Percentiles rank a stretch among this genome's conserved stretches.
These are phyloP conservation scores for Thalassiosira profunda DNA, from an alignment of 108 stramenopile species.

Conservation along the genomic window DNA sequence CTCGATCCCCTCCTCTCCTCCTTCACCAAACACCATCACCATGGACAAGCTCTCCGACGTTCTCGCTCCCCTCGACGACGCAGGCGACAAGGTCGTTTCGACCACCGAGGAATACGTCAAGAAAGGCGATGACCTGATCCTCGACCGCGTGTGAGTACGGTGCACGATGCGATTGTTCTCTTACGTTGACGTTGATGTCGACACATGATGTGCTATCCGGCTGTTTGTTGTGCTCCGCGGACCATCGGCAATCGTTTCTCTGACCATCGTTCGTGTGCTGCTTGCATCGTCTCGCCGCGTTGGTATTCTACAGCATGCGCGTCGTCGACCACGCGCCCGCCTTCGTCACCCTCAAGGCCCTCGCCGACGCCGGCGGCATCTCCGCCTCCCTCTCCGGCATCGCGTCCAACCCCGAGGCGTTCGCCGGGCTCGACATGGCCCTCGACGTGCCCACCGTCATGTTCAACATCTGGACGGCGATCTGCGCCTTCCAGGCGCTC, in stretches of 20 bases:
- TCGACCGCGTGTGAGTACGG: not conserved
- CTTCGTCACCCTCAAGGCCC: slow-evolving; percentile 6
- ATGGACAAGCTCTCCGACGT: slow-evolving; percentile 1
- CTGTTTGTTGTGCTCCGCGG: not conserved
- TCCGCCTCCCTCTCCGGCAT: slow-evolving; percentile 1
- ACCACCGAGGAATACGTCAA: slow-evolving; percentile 9
- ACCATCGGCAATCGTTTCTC: no score
- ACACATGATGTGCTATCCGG: not conserved
- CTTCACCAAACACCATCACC: no score
- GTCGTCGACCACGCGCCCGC: not conserved
- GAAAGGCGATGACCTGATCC: slow-evolving; percentile 1
- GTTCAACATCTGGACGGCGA: not conserved
- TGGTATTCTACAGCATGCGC: no score
- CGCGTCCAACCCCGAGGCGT: not conserved
- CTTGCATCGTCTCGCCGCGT: no score
- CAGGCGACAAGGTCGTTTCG: not conserved
- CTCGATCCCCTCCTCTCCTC: no score
- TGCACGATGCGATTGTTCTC: not conserved
- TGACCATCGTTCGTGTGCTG: no score
- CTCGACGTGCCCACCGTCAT: not conserved
- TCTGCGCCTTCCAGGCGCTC: not conserved
- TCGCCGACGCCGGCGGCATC: slow-evolving; percentile 3
- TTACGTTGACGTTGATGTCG: not conserved
- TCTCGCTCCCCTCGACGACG: slow-evolving; percentile 1
- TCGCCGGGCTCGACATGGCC: not conserved